A percentile compares a stretch with the other conserved stretches of the same genome.
Evolutionary conservation across 2,329 filamentous ascomycete genomes (phyloP).

Genomic region (Orbilia ellipsospora): DNA sequence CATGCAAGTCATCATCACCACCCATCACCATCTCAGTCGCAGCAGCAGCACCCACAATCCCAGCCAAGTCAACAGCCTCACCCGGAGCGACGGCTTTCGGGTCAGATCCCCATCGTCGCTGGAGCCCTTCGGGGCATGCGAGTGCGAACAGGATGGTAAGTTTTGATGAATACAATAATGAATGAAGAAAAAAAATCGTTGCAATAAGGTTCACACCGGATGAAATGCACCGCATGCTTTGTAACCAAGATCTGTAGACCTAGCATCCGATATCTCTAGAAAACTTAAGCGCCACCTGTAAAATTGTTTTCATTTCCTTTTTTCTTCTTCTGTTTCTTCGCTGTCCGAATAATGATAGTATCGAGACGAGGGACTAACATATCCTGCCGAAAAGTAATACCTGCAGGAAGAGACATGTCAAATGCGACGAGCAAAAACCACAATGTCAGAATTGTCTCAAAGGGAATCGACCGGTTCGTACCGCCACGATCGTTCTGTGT

Average conservation of each 20-base stretch:
- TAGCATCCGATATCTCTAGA: conserved; percentile 21
- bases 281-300: conserved; percentile 38
- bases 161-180: conserved; percentile 14
- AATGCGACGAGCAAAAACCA: conserved; percentile 59
- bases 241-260: conserved; percentile 33
- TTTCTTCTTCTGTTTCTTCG: neutral
- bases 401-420: conserved; percentile 59
- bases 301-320: conserved; percentile 9
- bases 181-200: neutral
- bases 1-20: conserved; percentile 48
- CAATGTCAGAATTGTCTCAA: conserved; percentile 58
- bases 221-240: conserved; percentile 4
- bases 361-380: conserved; percentile 49
- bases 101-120: conserved; percentile 54
- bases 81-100: conserved; percentile 50
- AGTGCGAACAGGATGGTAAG: conserved; percentile 54
- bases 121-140: conserved; percentile 53
- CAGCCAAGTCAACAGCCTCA: conserved; percentile 41
- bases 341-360: conserved; percentile 18
- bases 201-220: no score
- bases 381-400: conserved; percentile 54
- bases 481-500: conserved; percentile 42
- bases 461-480: conserved; percentile 53
- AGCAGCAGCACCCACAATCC: conserved; percentile 22
- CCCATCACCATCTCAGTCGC: conserved; percentile 46